phyloP scores from a whole-genome alignment of 208 protist genomes.

The Leishmania arabica region DNA sequence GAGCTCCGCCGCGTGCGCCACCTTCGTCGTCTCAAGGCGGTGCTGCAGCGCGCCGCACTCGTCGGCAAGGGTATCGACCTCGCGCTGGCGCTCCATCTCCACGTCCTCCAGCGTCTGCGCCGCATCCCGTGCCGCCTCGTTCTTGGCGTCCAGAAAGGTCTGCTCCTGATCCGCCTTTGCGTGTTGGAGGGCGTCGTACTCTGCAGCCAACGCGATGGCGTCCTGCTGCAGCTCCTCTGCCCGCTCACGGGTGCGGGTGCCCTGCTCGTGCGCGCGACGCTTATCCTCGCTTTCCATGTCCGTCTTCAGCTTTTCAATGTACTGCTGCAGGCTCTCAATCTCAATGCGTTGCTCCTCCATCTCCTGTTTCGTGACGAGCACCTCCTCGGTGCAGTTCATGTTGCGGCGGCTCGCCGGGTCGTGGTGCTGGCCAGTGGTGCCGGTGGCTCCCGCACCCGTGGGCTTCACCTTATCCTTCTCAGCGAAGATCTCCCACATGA shows the following conservation, averaged over 20 bases:
- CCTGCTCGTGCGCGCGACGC: slow-evolving; percentile 91
- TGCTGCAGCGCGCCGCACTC: slow-evolving; percentile 63
- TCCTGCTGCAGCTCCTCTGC: slow-evolving; percentile 89
- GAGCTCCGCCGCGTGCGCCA: slow-evolving; percentile 38
- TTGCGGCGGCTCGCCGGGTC: slow-evolving; percentile 25
- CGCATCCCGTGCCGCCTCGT: slow-evolving; percentile 82
- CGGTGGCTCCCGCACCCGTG: background rate
- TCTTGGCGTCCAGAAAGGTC: slow-evolving; percentile 88
- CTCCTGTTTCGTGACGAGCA: slow-evolving; percentile 94
- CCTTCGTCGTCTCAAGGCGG: slow-evolving; percentile 69
- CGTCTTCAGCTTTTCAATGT: slow-evolving; percentile 90
- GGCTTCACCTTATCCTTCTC: slow-evolving; percentile 72
- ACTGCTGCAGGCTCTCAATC: slow-evolving; percentile 84
- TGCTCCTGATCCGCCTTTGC: slow-evolving; percentile 93
- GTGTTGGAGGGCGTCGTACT: slow-evolving; percentile 81
- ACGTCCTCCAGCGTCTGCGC: slow-evolving; percentile 61
- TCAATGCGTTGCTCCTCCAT: slow-evolving; percentile 91
- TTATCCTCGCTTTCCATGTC: slow-evolving; percentile 95
- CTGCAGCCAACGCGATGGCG: slow-evolving; percentile 57
- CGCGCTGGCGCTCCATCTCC: slow-evolving; percentile 84
- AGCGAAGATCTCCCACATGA: slow-evolving; percentile 80
- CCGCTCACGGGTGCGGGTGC: slow-evolving; percentile 91
- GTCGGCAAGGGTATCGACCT: slow-evolving; percentile 89
- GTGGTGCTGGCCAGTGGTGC: slow-evolving; percentile 20
- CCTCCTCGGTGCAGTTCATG: slow-evolving; percentile 70